A percentile compares a stretch with the other conserved stretches of the same genome.
Conservation (phyloP, 1,284 basidiomycete species). For the Irpex sp. region DNA sequence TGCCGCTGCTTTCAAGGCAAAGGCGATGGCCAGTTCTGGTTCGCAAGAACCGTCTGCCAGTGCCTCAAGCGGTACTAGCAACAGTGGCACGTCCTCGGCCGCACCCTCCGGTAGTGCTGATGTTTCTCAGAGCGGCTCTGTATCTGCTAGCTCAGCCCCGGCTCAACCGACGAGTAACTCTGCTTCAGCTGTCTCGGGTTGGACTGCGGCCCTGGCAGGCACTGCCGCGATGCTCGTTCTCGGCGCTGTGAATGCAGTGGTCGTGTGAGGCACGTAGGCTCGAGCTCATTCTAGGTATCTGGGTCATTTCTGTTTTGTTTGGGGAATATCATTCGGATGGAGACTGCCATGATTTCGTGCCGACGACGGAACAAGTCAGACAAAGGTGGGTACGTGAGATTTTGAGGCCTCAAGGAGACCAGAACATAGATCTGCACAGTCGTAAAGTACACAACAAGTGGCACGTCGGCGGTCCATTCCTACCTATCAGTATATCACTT, state of each 20-base stretch:
- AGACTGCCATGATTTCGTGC: too few species aligned
- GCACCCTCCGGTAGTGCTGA: conserved; percentile 2
- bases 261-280: not conserved
- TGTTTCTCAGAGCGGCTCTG: not conserved
- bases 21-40: conserved; percentile 13
- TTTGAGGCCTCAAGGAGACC: not conserved
- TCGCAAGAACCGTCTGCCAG: conserved; percentile 3
- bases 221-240: not conserved
- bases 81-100: not conserved
- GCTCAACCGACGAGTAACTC: not conserved
- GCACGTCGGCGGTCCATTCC: too few species aligned
- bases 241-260: not conserved
- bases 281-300: too few species aligned
- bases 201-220: not conserved
- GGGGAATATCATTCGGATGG: too few species aligned
- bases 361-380: not conserved
- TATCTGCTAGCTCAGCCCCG: not conserved
- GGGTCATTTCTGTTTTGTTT: too few species aligned
- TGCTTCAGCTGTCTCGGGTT: not conserved
- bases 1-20: conserved; percentile 14
- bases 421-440: not conserved
- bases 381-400: not conserved
- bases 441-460: not conserved
- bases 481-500: conserved; percentile 13
- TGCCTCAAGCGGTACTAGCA: not conserved